These are phyloP conservation scores for Persicaria tinctoria DNA, from an alignment of 148 eudicot genomes.

Conservation along the genomic window DNA sequence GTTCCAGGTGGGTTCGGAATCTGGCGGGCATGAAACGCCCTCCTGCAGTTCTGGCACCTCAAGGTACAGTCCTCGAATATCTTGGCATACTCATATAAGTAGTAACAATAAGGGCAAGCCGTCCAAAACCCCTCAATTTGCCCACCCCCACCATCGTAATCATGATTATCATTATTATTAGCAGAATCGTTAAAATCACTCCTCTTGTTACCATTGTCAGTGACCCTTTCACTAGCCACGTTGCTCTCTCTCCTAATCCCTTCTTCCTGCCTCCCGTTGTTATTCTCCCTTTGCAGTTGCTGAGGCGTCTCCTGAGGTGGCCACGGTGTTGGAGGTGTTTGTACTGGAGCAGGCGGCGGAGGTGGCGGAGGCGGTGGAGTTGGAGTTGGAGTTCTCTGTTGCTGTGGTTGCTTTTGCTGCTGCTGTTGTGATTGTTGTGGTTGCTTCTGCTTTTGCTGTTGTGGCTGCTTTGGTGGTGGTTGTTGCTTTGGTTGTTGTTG, in stretches of 20 bases:
- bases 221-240: neutral
- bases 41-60: conserved; percentile 74
- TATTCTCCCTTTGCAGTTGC: neutral
- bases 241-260: neutral
- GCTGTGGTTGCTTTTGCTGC: neutral
- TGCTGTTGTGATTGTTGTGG: neutral
- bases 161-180: conserved; percentile 15
- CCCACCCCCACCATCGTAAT: conserved; percentile 17
- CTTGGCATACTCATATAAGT: conserved; percentile 59
- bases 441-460: neutral
- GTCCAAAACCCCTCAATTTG: conserved; percentile 59
- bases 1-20: conserved; percentile 52
- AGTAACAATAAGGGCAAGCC: conserved; percentile 78
- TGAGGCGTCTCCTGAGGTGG: neutral
- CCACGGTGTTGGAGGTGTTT: neutral
- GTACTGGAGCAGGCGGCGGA: neutral
- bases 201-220: conserved; percentile 11
- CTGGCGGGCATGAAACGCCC: conserved; percentile 67
- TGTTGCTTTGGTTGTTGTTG: conserved; percentile 26
- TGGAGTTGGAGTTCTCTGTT: neutral
- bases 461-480: conserved; percentile 18
- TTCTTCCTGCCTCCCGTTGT: neutral
- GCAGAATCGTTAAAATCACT: conserved; percentile 9
- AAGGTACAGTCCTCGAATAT: conserved; percentile 54
- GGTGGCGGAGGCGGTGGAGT: conserved; percentile 23